Evolutionary conservation across 805 yeast species (phyloP).

Genomic region (Kluyveromyces nonfermentans): DNA sequence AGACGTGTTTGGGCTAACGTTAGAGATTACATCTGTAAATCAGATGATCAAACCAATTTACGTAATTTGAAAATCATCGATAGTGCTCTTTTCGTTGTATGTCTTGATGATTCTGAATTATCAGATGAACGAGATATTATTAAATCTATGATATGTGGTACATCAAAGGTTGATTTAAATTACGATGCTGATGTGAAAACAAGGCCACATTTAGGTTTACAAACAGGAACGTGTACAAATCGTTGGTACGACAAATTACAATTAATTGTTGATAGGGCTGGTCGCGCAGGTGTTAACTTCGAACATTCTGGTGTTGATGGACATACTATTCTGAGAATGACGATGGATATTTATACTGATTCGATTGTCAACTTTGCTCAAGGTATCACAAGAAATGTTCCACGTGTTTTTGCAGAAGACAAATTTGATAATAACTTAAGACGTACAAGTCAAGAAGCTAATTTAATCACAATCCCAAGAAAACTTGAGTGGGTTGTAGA

Average conservation of each 20-base stretch:
- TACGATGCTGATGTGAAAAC: slow-evolving; percentile 6
- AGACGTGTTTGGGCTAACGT: slow-evolving; percentile 79
- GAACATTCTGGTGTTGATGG: slow-evolving; percentile 96
- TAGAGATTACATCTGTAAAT: slow-evolving; percentile 41
- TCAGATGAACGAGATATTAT: slow-evolving; percentile 54
- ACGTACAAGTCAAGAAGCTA: slow-evolving; percentile 17
- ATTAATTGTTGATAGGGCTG: slow-evolving; percentile 76
- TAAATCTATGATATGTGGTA: slow-evolving; percentile 82
- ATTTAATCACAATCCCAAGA: slow-evolving; percentile 62
- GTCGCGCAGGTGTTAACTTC: slow-evolving; percentile 87
- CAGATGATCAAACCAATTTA: slow-evolving; percentile 39
- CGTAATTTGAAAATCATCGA: slow-evolving; percentile 72
- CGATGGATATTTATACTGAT: slow-evolving; percentile 85
- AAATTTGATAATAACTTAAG: slow-evolving; percentile 7
- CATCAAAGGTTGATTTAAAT: slow-evolving; percentile 55
- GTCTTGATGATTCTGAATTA: slow-evolving; percentile 70
- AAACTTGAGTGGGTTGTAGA: slow-evolving; percentile 85
- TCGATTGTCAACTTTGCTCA: slow-evolving; percentile 80
- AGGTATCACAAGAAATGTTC: slow-evolving; percentile 57
- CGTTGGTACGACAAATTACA: slow-evolving; percentile 93
- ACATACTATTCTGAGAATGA: slow-evolving; percentile 82
- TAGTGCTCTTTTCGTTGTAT: slow-evolving; percentile 71
- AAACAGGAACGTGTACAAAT: slow-evolving; percentile 88
- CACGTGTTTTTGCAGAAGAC: slow-evolving; percentile 17
- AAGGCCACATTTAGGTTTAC: slow-evolving; percentile 47